phyloP scores from a whole-genome alignment of 352 stramenopile genomes.

The Globisporangium paddicum region DNA sequence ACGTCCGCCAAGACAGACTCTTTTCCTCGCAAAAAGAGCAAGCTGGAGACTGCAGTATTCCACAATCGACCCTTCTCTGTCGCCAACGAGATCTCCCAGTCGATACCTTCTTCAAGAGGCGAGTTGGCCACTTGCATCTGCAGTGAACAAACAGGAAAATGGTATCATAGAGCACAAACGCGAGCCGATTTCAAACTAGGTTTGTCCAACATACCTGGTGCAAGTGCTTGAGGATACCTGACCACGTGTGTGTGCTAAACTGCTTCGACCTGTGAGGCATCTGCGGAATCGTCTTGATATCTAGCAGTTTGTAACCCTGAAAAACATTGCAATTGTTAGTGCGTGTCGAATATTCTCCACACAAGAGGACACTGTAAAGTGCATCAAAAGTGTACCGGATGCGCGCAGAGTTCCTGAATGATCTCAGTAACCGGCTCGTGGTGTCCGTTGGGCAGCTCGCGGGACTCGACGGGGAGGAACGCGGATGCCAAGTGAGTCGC shows the following conservation, averaged over 20 bases:
- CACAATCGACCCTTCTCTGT: constrained; percentile 17
- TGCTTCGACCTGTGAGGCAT: constrained; percentile 65
- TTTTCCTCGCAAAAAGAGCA: constrained; percentile 49
- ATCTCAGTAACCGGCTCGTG: constrained; percentile 36
- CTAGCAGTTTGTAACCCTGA: constrained; percentile 66
- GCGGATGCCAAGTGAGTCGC: constrained; percentile 53
- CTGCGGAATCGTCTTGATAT: constrained; percentile 63
- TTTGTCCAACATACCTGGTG: constrained; percentile 35
- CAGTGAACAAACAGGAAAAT: not conserved
- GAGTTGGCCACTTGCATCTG: constrained; percentile 68
- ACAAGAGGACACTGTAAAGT: not conserved
- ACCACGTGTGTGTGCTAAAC: constrained; percentile 73
- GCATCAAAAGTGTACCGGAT: constrained; percentile 30
- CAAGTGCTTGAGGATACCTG: constrained; percentile 67
- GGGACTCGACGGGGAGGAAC: constrained; percentile 30
- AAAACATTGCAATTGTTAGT: not conserved
- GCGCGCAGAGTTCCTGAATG: constrained; percentile 41
- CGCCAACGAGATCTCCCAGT: constrained; percentile 45
- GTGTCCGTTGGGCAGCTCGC: not conserved
- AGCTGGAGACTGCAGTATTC: constrained; percentile 41
- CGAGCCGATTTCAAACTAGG: not conserved
- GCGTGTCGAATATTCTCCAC: not conserved
- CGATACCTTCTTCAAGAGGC: constrained; percentile 53
- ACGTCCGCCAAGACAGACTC: constrained; percentile 16
- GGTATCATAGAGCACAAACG: not conserved